Conservation (phyloP, 352 stramenopile genomes). For the Globisporangium barbulae region DNA sequence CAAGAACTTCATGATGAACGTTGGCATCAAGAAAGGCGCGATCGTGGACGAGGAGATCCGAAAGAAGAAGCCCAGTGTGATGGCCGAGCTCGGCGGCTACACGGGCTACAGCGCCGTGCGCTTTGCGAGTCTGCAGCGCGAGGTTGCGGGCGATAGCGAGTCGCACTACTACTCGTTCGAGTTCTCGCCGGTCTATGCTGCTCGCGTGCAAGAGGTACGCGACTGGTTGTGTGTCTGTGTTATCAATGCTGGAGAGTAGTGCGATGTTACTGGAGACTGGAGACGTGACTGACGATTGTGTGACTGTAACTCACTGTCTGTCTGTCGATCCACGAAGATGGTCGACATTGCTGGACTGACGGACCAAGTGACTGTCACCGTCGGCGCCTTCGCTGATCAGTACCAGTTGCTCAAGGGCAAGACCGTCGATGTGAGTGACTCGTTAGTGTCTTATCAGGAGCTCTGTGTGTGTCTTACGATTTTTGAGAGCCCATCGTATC, state of each 20-base stretch:
- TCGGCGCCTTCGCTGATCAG: conserved; percentile 29
- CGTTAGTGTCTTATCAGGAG: neutral
- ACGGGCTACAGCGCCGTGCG: conserved; percentile 45
- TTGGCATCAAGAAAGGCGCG: conserved; percentile 18
- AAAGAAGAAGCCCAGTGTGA: conserved; percentile 30
- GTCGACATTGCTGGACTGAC: conserved; percentile 34
- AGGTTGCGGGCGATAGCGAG: conserved; percentile 21
- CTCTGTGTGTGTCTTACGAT: neutral
- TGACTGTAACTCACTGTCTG: neutral
- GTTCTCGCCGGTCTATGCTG: conserved; percentile 33
- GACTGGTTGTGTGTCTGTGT: conserved; percentile 5
- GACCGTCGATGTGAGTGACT: conserved; percentile 22
- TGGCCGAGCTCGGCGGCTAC: conserved; percentile 41
- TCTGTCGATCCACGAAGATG: conserved; percentile 20
- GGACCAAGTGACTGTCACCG: conserved; percentile 33
- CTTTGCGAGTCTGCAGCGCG: conserved; percentile 36
- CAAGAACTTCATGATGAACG: conserved; percentile 39
- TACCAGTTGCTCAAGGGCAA: conserved; percentile 26
- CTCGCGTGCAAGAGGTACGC: conserved; percentile 25
- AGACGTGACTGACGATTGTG: no score
- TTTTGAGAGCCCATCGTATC: neutral
- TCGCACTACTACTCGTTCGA: conserved; percentile 50
- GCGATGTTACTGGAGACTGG: neutral
- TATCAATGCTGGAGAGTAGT: neutral
- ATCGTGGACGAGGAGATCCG: conserved; percentile 38